A percentile compares a stretch with the other conserved stretches of the same genome.
These are phyloP conservation scores for Malassezia japonica DNA, from an alignment of 1,284 basidiomycete genomes.

Conservation along the genomic window DNA sequence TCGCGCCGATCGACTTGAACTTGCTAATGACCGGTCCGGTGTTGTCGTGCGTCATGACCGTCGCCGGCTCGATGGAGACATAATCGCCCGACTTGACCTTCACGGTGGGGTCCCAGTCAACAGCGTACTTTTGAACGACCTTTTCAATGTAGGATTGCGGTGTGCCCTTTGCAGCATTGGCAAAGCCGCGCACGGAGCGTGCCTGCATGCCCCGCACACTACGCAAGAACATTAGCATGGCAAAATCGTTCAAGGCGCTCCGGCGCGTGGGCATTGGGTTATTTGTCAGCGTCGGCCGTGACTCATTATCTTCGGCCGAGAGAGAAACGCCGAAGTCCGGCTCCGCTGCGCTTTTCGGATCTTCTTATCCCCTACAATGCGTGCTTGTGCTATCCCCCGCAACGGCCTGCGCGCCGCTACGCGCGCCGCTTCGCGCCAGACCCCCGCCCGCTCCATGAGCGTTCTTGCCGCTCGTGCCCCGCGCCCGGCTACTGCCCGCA, in stretches of 20 bases:
- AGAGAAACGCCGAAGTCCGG: neutral
- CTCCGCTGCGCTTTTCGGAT: neutral
- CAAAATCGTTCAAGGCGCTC: too few relatives aligned
- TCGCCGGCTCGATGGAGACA: conserved; percentile 94
- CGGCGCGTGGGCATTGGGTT: too few relatives aligned
- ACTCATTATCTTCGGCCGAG: conserved; percentile 5
- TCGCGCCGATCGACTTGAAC: conserved; percentile 90
- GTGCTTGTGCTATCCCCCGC: neutral
- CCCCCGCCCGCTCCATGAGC: conserved; percentile 11
- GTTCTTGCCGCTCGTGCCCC: conserved; percentile 4
- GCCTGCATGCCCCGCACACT: too few relatives aligned
- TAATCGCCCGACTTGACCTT: conserved; percentile 86
- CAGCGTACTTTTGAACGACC: conserved; percentile 91
- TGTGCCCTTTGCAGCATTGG: neutral
- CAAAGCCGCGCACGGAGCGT: conserved; percentile 3
- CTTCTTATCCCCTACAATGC: conserved; percentile 5
- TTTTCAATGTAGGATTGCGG: conserved; percentile 88
- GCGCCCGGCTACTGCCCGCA: conserved; percentile 5
- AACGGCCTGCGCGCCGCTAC: conserved; percentile 8
- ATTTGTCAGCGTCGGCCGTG: neutral
- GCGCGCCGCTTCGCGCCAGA: conserved; percentile 1
- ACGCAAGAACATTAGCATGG: too few relatives aligned
- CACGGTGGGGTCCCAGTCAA: conserved; percentile 61
- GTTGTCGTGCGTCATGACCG: conserved; percentile 71
- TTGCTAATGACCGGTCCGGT: conserved; percentile 87